Evolutionary conservation across 257 asterid species (phyloP), one percentile per base, ranked within the genome.

Genomic region (Nicotiana sylvestris): DNA sequence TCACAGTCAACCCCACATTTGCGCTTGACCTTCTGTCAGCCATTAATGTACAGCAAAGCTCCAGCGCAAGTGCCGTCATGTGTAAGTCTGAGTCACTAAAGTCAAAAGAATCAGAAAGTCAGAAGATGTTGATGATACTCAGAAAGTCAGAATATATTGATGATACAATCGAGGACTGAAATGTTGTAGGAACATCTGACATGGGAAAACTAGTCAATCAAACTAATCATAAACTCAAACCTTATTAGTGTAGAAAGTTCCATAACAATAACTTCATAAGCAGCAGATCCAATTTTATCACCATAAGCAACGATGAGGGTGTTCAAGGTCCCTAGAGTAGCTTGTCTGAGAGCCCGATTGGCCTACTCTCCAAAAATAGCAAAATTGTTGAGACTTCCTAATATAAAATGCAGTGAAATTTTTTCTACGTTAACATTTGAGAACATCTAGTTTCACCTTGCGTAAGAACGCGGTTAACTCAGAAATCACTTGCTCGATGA

Each of bases 61-160:
- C 99, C 89, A 94, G 90, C 46, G 99, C 97, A 46, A 93, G 91
- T 83, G 98, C 98, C 79, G 99, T 90, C 99, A 96, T 96, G 83
- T 93, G 99, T 90, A 96, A 87, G 87, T 96, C 99, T 11, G 97
- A 92, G 88, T 96, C 99, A 84, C 98, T 96, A 90, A 83, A 81
- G 83, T 82, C 81, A 77, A 90, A 78, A 32, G 84, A 66, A 66
- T 35, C 58, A 74, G 25, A 62, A 4, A 27, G 27, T n/a, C 80
- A 43, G 30, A 43, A 18, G 35, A 43, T 74, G n/a, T 8, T 49
- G 46, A 27, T 16, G 51, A 43, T 9, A 43, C 51, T 74, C 62
- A 49, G 30, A 25, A 46, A 27, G 79, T 74, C 25, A 74, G 79
- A 74, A 74, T 18, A 49, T 49, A 74, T 74, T 74, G 15, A 84